A percentile compares a stretch with the other conserved stretches of the same genome.
Conservation (phyloP, 371 early-diverging fungal genomes). For the Blastocladiella emersonii region DNA sequence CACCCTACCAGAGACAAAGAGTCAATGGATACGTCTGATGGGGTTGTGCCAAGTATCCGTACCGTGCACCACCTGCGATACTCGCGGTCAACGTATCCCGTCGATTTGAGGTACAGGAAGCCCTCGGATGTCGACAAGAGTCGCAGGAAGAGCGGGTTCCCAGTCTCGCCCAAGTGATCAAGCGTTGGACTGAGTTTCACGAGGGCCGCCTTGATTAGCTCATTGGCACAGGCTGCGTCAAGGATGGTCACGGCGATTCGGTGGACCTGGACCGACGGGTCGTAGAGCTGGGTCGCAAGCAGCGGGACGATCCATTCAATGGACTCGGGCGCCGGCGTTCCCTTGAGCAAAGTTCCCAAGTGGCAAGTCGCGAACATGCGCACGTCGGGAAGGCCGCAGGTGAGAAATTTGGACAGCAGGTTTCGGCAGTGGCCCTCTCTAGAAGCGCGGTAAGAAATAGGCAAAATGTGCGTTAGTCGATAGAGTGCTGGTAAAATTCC, state of each 20-base stretch:
- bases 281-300: conserved; percentile 42
- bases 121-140: conserved; percentile 59
- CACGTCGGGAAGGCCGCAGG: conserved; percentile 56
- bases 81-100: conserved; percentile 59
- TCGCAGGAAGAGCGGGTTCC: conserved; percentile 48
- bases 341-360: conserved; percentile 54
- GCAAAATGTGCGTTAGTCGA: neutral
- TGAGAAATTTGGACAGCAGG: conserved; percentile 66
- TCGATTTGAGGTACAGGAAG: conserved; percentile 50
- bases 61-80: conserved; percentile 76
- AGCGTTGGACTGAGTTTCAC: conserved; percentile 54
- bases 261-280: conserved; percentile 57
- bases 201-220: conserved; percentile 47
- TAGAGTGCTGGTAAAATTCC: neutral
- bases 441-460: neutral
- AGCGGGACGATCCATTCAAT: conserved; percentile 7
- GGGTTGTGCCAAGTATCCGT: too few relatives aligned
- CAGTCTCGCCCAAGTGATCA: conserved; percentile 57
- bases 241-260: conserved; percentile 55
- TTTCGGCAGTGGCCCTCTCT: conserved; percentile 72
- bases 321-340: neutral
- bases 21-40: neutral
- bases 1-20: conserved; percentile 30
- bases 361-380: conserved; percentile 64
- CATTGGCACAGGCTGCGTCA: conserved; percentile 50